Percentiles rank a stretch among this genome's conserved stretches.
Evolutionary conservation across 768 basidiomycete species (phyloP).

Genomic region (Tricholoma hemisulphureum): DNA sequence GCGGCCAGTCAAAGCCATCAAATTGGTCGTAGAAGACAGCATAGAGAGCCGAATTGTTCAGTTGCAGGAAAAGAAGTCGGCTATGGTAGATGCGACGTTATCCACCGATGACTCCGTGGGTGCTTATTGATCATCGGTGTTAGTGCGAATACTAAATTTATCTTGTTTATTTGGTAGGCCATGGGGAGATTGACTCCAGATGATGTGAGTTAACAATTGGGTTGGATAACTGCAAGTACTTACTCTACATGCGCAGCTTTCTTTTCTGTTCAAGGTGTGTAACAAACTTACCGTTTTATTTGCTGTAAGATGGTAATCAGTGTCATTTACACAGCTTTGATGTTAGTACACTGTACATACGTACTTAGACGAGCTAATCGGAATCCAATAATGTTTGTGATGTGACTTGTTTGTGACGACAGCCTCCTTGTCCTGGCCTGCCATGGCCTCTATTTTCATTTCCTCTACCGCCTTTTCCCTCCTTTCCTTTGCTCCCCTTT

Average conservation of each 20-base stretch:
- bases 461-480: conserved; percentile 20
- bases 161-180: conserved; percentile 44
- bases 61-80: conserved; percentile 96
- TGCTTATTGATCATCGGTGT: conserved; percentile 7
- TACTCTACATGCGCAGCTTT: conserved; percentile 36
- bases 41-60: conserved; percentile 96
- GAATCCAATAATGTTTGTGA: no score
- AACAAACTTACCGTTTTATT: not conserved
- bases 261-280: conserved; percentile 59
- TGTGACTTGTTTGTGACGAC: no score
- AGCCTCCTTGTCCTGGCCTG: not conserved
- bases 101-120: conserved; percentile 77
- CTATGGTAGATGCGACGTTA: conserved; percentile 89
- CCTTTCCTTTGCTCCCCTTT: conserved; percentile 27
- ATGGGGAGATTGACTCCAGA: conserved; percentile 93
- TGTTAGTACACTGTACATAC: not conserved
- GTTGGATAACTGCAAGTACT: conserved; percentile 5
- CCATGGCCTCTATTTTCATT: conserved; percentile 13
- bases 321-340: not conserved
- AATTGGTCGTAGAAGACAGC: conserved; percentile 92
- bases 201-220: conserved; percentile 47
- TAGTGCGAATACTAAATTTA: conserved; percentile 4
- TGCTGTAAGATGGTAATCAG: not conserved
- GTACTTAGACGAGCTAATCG: no score
- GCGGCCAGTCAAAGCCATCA: conserved; percentile 89